Evolutionary conservation across 1,139 yeast species (phyloP).

Genomic region (Yamadazyma triangularis): DNA sequence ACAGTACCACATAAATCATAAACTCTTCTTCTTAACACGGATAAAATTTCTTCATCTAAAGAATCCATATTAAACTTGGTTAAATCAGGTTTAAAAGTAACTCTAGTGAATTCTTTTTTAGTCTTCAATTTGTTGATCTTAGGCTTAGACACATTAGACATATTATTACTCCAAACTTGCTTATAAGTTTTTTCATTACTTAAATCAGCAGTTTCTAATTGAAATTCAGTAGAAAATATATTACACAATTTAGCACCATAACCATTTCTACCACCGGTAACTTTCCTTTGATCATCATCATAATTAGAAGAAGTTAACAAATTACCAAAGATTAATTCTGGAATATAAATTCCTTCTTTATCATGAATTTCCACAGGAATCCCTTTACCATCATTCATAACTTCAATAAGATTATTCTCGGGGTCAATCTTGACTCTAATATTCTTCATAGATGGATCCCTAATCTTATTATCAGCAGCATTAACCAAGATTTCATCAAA

Average conservation of each 20-base stretch:
- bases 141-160: conserved; percentile 77
- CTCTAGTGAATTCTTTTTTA: conserved; percentile 76
- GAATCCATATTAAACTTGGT: conserved; percentile 77
- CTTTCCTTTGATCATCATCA: conserved; percentile 92
- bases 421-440: conserved; percentile 77
- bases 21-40: conserved; percentile 89
- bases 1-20: conserved; percentile 95
- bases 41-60: conserved; percentile 75
- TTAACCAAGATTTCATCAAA: conserved; percentile 96
- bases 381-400: conserved; percentile 91
- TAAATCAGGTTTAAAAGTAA: conserved; percentile 87
- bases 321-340: conserved; percentile 95
- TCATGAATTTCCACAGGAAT: conserved; percentile 93
- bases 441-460: conserved; percentile 87
- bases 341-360: conserved; percentile 89
- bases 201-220: conserved; percentile 85
- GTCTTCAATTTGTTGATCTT: conserved; percentile 58
- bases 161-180: conserved; percentile 85
- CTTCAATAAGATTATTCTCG: conserved; percentile 70
- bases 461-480: conserved; percentile 97
- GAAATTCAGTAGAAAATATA: conserved; percentile 84
- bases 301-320: conserved; percentile 92
- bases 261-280: conserved; percentile 98
- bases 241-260: conserved; percentile 93
- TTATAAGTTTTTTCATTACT: conserved; percentile 56